Conservation (phyloP, 352 stramenopile species). For the Phytopythium boreale region DNA sequence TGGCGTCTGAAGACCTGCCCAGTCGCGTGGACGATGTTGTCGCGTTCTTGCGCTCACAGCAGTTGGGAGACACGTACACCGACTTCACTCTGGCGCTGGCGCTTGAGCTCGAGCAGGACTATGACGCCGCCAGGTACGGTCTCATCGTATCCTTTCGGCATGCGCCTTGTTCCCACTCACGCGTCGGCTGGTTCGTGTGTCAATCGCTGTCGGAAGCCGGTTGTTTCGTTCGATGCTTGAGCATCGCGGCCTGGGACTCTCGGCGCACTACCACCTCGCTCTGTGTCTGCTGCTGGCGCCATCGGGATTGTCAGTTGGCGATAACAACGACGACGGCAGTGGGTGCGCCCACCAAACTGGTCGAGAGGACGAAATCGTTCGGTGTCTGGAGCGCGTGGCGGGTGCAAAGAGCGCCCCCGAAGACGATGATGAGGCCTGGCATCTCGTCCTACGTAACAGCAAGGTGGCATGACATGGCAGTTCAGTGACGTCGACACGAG, state of each 20-base stretch:
- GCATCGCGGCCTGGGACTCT: slow-evolving; percentile 18
- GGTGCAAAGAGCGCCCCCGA: slow-evolving; percentile 2
- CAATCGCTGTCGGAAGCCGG: slow-evolving; percentile 7
- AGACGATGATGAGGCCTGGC: slow-evolving; percentile 13
- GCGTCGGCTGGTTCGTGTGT: background rate
- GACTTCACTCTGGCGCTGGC: slow-evolving; percentile 46
- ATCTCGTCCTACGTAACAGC: slow-evolving; percentile 22
- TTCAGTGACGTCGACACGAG: background rate
- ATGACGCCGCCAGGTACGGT: slow-evolving; percentile 29
- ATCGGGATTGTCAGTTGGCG: slow-evolving; percentile 17
- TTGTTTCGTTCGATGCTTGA: slow-evolving; percentile 24
- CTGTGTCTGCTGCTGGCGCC: slow-evolving; percentile 41
- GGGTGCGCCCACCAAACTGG: background rate
- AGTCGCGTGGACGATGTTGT: slow-evolving; percentile 13
- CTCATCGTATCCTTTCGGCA: background rate
- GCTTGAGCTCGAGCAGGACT: slow-evolving; percentile 29
- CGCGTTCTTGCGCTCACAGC: slow-evolving; percentile 24
- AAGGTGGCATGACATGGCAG: slow-evolving; percentile 14
- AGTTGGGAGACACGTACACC: slow-evolving; percentile 21
- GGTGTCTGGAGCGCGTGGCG: slow-evolving; percentile 33
- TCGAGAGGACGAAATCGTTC: slow-evolving; percentile 16
- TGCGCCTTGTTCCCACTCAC: background rate
- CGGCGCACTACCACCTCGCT: slow-evolving; percentile 39
- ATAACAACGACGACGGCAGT: background rate
- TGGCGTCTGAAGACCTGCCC: background rate